phyloP scores from a whole-genome alignment of 2,329 filamentous ascomycete genomes.

The Scleromitrula shiraiana region DNA sequence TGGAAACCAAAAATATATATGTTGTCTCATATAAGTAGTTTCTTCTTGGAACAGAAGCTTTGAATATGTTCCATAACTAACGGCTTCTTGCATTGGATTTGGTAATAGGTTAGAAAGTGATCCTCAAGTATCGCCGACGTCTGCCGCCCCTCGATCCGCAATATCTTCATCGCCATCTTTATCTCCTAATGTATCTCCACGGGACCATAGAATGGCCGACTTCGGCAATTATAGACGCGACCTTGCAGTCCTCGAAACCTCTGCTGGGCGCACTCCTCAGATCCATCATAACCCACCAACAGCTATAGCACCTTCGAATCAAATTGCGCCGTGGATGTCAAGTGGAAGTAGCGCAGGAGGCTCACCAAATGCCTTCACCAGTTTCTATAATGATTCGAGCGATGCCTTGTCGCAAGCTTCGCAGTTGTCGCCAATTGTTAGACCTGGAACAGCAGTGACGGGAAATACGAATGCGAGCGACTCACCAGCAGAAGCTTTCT shows the following conservation, averaged over 20 bases:
- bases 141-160: constrained; percentile 20
- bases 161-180: constrained; percentile 21
- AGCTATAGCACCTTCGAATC: constrained; percentile 38
- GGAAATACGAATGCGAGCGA: constrained; percentile 47
- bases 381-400: constrained; percentile 67
- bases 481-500: constrained; percentile 52
- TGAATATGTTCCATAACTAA: constrained; percentile 28
- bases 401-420: constrained; percentile 59
- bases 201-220: constrained; percentile 37
- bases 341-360: constrained; percentile 23
- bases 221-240: constrained; percentile 66
- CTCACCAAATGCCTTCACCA: constrained; percentile 35
- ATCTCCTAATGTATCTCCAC: constrained; percentile 29
- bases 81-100: constrained; percentile 27
- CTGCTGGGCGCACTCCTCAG: constrained; percentile 47
- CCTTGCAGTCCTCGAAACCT: constrained; percentile 58
- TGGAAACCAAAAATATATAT: background rate
- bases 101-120: constrained; percentile 27
- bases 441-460: constrained; percentile 38
- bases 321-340: constrained; percentile 51
- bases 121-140: constrained; percentile 28
- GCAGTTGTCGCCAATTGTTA: constrained; percentile 65
- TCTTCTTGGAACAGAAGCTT: constrained; percentile 16
- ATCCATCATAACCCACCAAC: constrained; percentile 53
- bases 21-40: constrained; percentile 2